Percentiles rank a stretch among this genome's conserved stretches.
These are phyloP conservation scores for Debaryomyces prosopidis DNA, from an alignment of 805 yeast species.

Conservation along the genomic window DNA sequence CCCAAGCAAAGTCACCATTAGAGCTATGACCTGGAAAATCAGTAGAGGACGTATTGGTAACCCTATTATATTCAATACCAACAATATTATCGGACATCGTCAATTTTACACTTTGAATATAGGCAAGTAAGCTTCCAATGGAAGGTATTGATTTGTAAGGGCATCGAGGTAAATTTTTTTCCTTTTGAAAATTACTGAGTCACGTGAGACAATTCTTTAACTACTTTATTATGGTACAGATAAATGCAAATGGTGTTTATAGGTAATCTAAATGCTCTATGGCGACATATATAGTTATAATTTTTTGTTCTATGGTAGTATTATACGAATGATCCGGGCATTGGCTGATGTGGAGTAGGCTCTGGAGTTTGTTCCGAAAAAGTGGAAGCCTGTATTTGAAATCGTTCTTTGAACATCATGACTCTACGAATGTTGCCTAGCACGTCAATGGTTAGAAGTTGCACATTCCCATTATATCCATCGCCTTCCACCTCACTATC, in stretches of 20 bases:
- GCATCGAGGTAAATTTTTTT: conserved; percentile 8
- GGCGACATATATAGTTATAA: background rate
- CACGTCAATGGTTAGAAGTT: conserved; percentile 27
- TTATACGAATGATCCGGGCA: conserved; percentile 3
- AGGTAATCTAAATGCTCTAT: background rate
- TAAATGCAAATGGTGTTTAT: no score
- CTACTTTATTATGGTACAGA: no score
- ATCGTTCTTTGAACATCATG: conserved; percentile 7
- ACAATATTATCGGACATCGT: conserved; percentile 50
- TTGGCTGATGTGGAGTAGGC: background rate
- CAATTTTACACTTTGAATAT: background rate
- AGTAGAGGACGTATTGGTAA: conserved; percentile 82
- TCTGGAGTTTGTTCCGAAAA: background rate
- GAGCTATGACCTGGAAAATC: conserved; percentile 88
- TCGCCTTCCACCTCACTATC: conserved; percentile 25
- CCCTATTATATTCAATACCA: conserved; percentile 87
- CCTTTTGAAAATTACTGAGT: background rate
- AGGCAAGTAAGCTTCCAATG: background rate
- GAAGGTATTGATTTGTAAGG: background rate
- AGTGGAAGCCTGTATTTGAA: conserved; percentile 3
- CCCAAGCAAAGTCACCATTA: conserved; percentile 74
- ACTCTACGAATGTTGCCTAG: conserved; percentile 14
- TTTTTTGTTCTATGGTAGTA: background rate
- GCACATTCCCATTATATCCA: conserved; percentile 42
- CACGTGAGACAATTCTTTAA: background rate